Evolutionary conservation across 257 asterid species (phyloP).

Genomic region (Forsythia suspensa): DNA sequence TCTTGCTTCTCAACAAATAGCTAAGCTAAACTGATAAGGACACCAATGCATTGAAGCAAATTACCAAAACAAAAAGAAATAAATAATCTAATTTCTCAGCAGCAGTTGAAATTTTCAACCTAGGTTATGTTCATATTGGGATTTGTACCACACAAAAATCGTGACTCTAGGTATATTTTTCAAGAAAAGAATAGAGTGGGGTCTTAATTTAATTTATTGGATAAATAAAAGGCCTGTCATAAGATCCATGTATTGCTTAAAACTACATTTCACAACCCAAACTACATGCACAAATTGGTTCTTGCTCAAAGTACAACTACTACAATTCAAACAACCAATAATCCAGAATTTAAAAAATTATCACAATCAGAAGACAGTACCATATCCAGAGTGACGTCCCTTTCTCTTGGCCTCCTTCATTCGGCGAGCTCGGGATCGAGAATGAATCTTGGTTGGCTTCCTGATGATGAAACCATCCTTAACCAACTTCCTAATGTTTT

Average conservation of each 20-base stretch:
- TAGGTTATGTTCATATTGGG: not conserved
- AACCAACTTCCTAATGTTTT: slow-evolving; percentile 54
- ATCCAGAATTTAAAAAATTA: not conserved
- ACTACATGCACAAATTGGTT: not conserved
- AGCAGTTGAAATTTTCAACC: not conserved
- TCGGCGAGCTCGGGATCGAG: slow-evolving; percentile 62
- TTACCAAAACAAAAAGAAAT: no score
- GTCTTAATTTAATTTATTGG: no score
- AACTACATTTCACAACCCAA: not conserved
- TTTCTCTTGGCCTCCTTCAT: slow-evolving; percentile 62
- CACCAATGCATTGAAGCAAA: not conserved
- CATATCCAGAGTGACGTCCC: slow-evolving; percentile 67
- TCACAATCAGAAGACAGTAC: slow-evolving; percentile 18
- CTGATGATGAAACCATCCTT: slow-evolving; percentile 60
- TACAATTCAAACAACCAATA: not conserved
- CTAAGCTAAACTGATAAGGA: not conserved
- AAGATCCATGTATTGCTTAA: not conserved
- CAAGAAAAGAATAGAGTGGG: not conserved
- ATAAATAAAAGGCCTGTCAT: no score
- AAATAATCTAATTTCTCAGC: no score
- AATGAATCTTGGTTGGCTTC: slow-evolving; percentile 59
- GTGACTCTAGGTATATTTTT: not conserved
- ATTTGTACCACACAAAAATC: not conserved
- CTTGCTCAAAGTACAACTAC: not conserved
- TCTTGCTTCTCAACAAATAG: not conserved